Evolutionary conservation across 208 protist species (phyloP).

Genomic region (Entamoeba dispar): DNA sequence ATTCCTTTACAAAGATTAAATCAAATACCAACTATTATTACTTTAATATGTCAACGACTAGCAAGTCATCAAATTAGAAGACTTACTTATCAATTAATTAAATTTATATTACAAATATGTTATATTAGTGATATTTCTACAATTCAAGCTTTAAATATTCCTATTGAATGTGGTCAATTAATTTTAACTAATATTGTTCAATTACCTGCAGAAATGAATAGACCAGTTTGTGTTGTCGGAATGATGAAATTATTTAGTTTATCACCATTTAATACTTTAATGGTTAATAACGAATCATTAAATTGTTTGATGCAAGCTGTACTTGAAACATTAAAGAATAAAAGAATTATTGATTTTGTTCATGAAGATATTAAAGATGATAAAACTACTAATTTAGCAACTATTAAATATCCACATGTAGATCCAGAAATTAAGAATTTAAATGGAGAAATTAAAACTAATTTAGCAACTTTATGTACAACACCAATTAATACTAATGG

Average conservation of each 20-base stretch:
- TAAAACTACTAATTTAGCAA: neutral
- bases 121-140: neutral
- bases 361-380: neutral
- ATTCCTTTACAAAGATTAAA: neutral
- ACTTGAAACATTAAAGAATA: neutral
- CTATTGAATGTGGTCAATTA: neutral
- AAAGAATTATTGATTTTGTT: neutral
- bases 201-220: neutral
- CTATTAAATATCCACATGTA: neutral
- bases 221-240: neutral
- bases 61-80: neutral
- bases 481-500: neutral
- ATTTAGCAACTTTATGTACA: neutral
- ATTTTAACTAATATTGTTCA: neutral
- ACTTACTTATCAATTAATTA: neutral
- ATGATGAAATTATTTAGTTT: neutral
- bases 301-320: neutral
- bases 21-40: neutral
- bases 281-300: neutral
- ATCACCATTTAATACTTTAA: neutral
- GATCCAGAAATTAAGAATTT: neutral
- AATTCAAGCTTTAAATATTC: neutral
- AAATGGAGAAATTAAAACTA: neutral
- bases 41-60: neutral
- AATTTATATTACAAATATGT: neutral